These are phyloP conservation scores for Blastobotrys malaysiensis DNA, from an alignment of 1,139 yeast species.

Conservation along the genomic window DNA sequence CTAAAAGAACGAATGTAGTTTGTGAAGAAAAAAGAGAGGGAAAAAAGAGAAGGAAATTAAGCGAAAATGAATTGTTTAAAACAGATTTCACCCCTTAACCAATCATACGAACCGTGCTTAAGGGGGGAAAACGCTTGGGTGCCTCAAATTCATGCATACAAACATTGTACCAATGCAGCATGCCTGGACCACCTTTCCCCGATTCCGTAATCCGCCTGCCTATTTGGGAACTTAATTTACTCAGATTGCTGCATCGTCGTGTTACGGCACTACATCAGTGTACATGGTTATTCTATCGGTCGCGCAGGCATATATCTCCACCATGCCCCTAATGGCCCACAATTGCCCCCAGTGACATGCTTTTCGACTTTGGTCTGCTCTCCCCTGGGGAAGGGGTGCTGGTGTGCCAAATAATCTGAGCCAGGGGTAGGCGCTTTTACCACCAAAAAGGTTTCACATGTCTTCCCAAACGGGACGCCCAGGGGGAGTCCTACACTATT, in stretches of 20 bases:
- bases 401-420: too few relatives aligned
- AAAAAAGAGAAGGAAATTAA: slow-evolving; percentile 1
- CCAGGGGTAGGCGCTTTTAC: neutral
- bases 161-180: neutral
- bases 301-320: neutral
- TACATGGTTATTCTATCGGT: neutral
- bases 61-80: neutral
- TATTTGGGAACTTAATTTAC: neutral
- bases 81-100: neutral
- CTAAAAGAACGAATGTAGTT: neutral
- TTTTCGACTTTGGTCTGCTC: neutral
- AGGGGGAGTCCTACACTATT: too few relatives aligned
- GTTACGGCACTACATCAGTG: neutral
- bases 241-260: neutral
- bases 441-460: neutral
- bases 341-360: neutral
- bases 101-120: neutral
- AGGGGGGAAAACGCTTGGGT: slow-evolving; percentile 1
- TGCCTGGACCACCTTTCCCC: neutral
- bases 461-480: neutral
- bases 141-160: neutral
- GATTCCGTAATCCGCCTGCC: slow-evolving; percentile 3
- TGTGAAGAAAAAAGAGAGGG: neutral
- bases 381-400: neutral
- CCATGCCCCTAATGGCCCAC: neutral